Evolutionary conservation across 345 rosid species (phyloP), one percentile per base, ranked within the genome.

Genomic region (Citrus unshiu): DNA sequence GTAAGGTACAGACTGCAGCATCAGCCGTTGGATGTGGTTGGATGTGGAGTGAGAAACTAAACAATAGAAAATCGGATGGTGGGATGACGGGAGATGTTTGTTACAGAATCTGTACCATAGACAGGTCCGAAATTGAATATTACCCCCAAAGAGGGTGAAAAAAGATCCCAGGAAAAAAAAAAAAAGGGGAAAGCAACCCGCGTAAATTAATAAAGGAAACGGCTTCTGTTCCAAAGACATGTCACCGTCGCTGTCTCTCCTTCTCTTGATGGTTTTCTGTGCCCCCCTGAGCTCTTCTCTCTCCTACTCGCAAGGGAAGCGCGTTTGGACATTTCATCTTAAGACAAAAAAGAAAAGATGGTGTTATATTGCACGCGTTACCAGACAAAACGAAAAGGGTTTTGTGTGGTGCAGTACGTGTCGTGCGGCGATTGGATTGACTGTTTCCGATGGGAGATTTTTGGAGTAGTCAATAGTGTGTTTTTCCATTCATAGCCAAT

Each of bases 251-350:
- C 68, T 7, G 66, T 61, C 73, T 56, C 68, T 10, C 60, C 25
- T 22, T 46, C 63, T 54, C 40, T 13, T 30, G 51, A 68, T 61
- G 43, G 74, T 77, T 76, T 80, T 83, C 86, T 37, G 86, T 83
- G 83, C 83, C 79, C 72, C 34, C 58, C 19, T 49, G 5, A 0
- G 3, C 1, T 3, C 58, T 62, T 43, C 32, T 13, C 13, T 22
- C 12, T 64, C 22, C 61, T 3, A 46, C 30, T 29, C 54, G 40
- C 70, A 10, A n/a, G 0, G 57, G 19, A 4, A 1, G 77, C 68
- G 58, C 77, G 77, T 61, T 58, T 1, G 0, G 1, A 1, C 58
- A 54, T n/a, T 3, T 7, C 6, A 34, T 3, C 13, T 7, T 6
- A 32, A 3, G 35, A 29, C 19, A 4, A 51, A 4, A 5, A 13